Conservation (phyloP, 2,329 filamentous ascomycete genomes). For the Zelopaecilomyces penicillatus region DNA sequence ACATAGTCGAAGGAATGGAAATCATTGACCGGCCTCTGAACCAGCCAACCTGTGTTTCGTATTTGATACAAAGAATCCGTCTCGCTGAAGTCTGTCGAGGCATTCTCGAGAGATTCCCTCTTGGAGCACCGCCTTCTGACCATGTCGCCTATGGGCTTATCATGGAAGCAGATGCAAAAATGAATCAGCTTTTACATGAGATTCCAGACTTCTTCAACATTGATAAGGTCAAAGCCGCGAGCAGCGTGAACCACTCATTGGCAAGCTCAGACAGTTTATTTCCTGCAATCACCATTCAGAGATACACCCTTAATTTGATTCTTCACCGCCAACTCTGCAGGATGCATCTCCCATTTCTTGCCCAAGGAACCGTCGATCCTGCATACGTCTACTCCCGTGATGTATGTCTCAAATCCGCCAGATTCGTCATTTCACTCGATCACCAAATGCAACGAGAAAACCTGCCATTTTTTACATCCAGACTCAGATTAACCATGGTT, state of each 20-base stretch:
- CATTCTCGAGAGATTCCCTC: constrained; percentile 24
- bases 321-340: constrained; percentile 27
- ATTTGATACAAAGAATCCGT: constrained; percentile 29
- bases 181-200: constrained; percentile 19
- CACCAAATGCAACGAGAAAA: constrained; percentile 19
- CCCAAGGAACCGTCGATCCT: constrained; percentile 25
- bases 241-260: background rate
- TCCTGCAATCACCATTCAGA: constrained; percentile 20
- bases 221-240: background rate
- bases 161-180: constrained; percentile 22
- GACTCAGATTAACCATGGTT: constrained; percentile 21
- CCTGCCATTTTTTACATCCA: constrained; percentile 18
- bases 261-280: constrained; percentile 14
- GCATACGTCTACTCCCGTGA: constrained; percentile 23
- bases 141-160: constrained; percentile 23
- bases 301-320: constrained; percentile 25
- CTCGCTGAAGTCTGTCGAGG: constrained; percentile 29
- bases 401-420: constrained; percentile 23
- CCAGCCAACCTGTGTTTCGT: constrained; percentile 27
- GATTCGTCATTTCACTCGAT: constrained; percentile 23
- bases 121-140: constrained; percentile 19
- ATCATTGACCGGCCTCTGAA: constrained; percentile 20
- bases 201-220: constrained; percentile 22
- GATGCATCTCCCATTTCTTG: constrained; percentile 26
- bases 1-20: constrained; percentile 22